These are phyloP conservation scores for Saprolegnia diclina DNA, from an alignment of 352 stramenopile genomes.

Conservation along the genomic window DNA sequence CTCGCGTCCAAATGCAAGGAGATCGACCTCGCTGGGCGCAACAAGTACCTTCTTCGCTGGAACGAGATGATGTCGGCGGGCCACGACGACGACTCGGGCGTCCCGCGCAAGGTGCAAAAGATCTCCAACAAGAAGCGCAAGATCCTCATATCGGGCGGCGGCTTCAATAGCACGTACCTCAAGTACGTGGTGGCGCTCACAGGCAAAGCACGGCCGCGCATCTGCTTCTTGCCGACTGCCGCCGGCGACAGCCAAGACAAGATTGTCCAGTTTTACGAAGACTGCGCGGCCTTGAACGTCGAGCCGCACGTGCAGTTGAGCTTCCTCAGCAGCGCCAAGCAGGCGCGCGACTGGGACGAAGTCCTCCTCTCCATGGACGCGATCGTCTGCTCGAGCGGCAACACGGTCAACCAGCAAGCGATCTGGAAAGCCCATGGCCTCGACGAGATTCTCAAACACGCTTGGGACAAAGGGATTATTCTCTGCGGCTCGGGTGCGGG, in stretches of 20 bases:
- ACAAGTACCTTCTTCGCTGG: slow-evolving; percentile 21
- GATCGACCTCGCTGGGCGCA: slow-evolving; percentile 14
- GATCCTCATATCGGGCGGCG: slow-evolving; percentile 19
- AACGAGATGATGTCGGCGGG: neutral
- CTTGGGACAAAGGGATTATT: slow-evolving; percentile 25
- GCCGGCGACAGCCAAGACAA: neutral
- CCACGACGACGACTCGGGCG: neutral
- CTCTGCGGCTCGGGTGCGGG: slow-evolving; percentile 19
- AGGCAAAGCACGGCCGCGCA: slow-evolving; percentile 18
- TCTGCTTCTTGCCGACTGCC: slow-evolving; percentile 22
- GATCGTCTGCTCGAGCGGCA: slow-evolving; percentile 24
- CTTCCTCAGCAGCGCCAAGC: slow-evolving; percentile 10
- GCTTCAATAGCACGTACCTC: slow-evolving; percentile 17
- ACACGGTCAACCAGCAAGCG: slow-evolving; percentile 26
- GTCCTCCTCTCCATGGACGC: slow-evolving; percentile 26
- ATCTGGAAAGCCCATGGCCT: slow-evolving; percentile 26
- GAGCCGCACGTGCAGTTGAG: slow-evolving; percentile 24
- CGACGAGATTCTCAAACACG: slow-evolving; percentile 19
- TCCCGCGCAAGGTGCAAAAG: slow-evolving; percentile 13
- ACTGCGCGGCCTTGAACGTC: slow-evolving; percentile 22
- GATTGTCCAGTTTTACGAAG: slow-evolving; percentile 25
- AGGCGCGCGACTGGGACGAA: slow-evolving; percentile 17
- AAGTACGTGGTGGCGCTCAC: slow-evolving; percentile 23
- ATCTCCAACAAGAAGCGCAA: slow-evolving; percentile 3
- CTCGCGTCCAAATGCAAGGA: slow-evolving; percentile 19